Conservation (phyloP, 2,329 filamentous ascomycete genomes). For the Claviceps sp. region DNA sequence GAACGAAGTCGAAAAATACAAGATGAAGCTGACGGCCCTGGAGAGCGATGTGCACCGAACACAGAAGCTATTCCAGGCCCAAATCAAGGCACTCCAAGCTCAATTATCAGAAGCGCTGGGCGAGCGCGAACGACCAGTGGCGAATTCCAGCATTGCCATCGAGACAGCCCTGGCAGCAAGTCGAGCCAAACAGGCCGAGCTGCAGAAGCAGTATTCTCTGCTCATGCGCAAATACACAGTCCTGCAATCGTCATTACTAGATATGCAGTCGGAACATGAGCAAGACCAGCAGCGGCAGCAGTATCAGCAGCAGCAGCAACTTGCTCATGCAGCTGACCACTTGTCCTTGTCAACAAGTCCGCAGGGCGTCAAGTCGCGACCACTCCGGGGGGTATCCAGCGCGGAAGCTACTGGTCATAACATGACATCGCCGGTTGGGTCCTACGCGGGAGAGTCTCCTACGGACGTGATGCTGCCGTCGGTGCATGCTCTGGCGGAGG, state of each 20-base stretch:
- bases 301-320: neutral
- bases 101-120: conserved; percentile 28
- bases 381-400: conserved; percentile 31
- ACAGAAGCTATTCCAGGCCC: conserved; percentile 30
- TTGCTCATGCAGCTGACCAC: conserved; percentile 18
- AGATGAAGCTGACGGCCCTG: conserved; percentile 40
- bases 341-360: conserved; percentile 26
- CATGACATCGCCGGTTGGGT: conserved; percentile 27
- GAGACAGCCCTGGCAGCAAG: conserved; percentile 36
- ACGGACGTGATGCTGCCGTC: neutral
- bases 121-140: conserved; percentile 12
- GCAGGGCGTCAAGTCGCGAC: conserved; percentile 22
- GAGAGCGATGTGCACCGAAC: conserved; percentile 33
- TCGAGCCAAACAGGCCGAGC: conserved; percentile 37
- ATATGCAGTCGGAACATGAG: conserved; percentile 26
- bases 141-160: conserved; percentile 23
- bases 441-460: conserved; percentile 10
- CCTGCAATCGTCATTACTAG: conserved; percentile 35
- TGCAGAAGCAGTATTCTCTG: conserved; percentile 37
- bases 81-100: conserved; percentile 33
- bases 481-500: neutral
- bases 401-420: conserved; percentile 30
- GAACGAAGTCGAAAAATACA: conserved; percentile 43
- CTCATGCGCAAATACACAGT: conserved; percentile 39
- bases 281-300: neutral